Conservation (phyloP, 306 rosid genomes). For the Cicer bijugum region DNA sequence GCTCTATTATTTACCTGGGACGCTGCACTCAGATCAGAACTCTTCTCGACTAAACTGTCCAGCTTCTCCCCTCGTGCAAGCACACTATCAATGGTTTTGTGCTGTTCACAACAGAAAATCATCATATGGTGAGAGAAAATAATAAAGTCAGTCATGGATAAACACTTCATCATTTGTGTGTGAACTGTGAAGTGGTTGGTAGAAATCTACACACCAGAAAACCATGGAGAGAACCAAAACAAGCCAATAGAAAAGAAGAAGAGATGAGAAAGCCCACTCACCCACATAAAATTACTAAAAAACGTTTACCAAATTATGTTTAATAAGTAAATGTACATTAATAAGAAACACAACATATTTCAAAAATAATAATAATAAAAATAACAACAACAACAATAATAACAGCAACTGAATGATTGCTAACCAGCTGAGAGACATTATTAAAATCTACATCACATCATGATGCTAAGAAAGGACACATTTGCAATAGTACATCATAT, state of each 20-base stretch:
- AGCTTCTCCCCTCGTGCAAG: conserved; percentile 95
- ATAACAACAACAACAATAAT: not conserved
- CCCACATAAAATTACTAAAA: conserved; percentile 21
- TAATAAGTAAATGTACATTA: conserved; percentile 22
- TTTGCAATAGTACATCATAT: not conserved
- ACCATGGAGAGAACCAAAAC: conserved; percentile 14
- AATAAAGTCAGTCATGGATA: conserved; percentile 23
- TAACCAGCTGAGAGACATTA: conserved; percentile 4
- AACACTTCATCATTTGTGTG: not conserved
- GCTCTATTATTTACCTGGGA: conserved; percentile 70
- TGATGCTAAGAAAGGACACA: conserved; percentile 4
- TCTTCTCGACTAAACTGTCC: conserved; percentile 98
- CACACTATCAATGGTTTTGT: conserved; percentile 95
- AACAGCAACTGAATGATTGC: conserved; percentile 27
- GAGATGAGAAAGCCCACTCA: conserved; percentile 25
- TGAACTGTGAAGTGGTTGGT: not conserved
- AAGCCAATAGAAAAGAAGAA: conserved; percentile 1
- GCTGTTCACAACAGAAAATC: conserved; percentile 60
- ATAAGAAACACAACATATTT: conserved; percentile 23
- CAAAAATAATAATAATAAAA: not conserved
- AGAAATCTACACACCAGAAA: conserved; percentile 35
- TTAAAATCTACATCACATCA: conserved; percentile 14
- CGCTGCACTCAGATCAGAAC: conserved; percentile 97
- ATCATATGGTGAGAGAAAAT: conserved; percentile 33
- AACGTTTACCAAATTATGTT: not conserved